These are phyloP conservation scores for Coleophoma cylindrospora DNA, from an alignment of 2,329 filamentous ascomycete species.

Conservation along the genomic window DNA sequence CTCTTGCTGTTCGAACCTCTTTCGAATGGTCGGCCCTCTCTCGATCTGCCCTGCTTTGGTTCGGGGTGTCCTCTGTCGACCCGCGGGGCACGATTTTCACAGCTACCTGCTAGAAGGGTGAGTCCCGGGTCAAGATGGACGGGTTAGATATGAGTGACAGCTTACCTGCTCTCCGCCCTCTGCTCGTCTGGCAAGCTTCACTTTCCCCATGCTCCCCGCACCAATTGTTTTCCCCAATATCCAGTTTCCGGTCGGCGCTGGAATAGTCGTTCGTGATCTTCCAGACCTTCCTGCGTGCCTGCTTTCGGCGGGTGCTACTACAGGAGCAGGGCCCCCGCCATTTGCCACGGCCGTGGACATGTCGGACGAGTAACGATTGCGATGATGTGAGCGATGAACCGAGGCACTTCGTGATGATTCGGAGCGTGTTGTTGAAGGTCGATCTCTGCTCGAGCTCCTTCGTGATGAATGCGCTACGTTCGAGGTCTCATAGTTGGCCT, in stretches of 20 bases:
- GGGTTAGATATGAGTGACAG: not conserved
- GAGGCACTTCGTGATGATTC: slow-evolving; percentile 31
- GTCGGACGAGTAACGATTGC: slow-evolving; percentile 30
- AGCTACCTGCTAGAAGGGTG: slow-evolving; percentile 61
- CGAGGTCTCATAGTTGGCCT: slow-evolving; percentile 70
- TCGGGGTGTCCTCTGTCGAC: slow-evolving; percentile 72
- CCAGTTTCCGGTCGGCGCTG: slow-evolving; percentile 88
- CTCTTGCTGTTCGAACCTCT: slow-evolving; percentile 88
- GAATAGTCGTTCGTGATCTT: slow-evolving; percentile 74
- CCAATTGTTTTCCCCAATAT: slow-evolving; percentile 94
- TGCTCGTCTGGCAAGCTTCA: slow-evolving; percentile 88
- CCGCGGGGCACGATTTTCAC: slow-evolving; percentile 95
- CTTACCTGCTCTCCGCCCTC: slow-evolving; percentile 84
- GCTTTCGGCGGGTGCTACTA: slow-evolving; percentile 43
- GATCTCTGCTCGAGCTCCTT: slow-evolving; percentile 25
- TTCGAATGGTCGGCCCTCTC: slow-evolving; percentile 95
- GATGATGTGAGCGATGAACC: slow-evolving; percentile 27
- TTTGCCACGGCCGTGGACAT: slow-evolving; percentile 46
- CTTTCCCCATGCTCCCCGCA: slow-evolving; percentile 97
- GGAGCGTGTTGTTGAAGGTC: slow-evolving; percentile 14
- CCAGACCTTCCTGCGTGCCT: slow-evolving; percentile 44
- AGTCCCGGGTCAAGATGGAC: too few species aligned
- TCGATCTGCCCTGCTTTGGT: slow-evolving; percentile 63
- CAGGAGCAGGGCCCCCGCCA: slow-evolving; percentile 47
- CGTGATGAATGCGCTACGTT: slow-evolving; percentile 46